These are phyloP conservation scores for Xylariaceae sp. DNA, from an alignment of 2,329 filamentous ascomycete species.

Conservation along the genomic window DNA sequence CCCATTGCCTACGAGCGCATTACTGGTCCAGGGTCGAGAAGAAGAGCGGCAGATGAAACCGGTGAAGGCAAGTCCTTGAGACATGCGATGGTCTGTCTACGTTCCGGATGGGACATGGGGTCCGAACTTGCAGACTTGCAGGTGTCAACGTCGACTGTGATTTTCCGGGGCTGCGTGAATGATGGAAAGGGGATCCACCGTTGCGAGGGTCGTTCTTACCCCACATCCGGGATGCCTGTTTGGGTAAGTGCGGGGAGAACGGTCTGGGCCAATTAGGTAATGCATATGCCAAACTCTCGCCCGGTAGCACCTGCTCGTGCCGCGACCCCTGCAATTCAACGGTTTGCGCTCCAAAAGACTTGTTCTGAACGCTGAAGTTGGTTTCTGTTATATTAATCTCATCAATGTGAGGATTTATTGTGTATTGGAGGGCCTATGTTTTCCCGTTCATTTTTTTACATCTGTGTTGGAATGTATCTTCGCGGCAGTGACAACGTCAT, in stretches of 20 bases:
- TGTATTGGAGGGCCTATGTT: no score
- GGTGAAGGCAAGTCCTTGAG: conserved; percentile 1
- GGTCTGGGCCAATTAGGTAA: conserved; percentile 12
- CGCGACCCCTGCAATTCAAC: background rate
- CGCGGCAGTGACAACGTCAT: background rate
- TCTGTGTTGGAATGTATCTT: background rate
- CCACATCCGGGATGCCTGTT: conserved; percentile 24
- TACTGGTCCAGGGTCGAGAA: conserved; percentile 1
- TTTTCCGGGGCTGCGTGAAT: no score
- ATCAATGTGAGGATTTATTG: no score
- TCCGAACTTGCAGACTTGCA: background rate
- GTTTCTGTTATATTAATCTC: no score
- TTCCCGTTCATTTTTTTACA: no score
- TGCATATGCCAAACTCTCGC: background rate
- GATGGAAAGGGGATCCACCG: background rate
- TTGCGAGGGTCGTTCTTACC: background rate
- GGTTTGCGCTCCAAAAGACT: no score
- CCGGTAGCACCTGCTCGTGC: background rate
- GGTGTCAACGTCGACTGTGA: background rate
- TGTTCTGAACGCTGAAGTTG: no score
- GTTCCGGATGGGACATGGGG: background rate
- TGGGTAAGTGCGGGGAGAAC: conserved; percentile 19
- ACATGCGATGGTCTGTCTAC: background rate
- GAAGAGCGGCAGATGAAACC: background rate
- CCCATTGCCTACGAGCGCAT: background rate